Evolutionary conservation across 2,329 filamentous ascomycete genomes (phyloP).

Genomic region (Penicillium freii): DNA sequence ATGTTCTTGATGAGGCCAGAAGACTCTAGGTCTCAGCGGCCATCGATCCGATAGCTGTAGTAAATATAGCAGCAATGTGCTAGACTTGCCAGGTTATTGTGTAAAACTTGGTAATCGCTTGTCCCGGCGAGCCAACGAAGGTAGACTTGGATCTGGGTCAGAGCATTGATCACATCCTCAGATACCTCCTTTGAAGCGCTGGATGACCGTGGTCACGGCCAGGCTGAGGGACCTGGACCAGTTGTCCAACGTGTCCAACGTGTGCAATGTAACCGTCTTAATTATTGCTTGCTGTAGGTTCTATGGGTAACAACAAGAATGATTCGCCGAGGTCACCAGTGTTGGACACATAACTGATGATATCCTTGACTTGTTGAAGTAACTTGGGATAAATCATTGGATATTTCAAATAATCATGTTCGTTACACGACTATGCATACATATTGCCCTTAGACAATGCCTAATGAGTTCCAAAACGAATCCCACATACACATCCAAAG

Average conservation of each 20-base stretch:
- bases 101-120: background rate
- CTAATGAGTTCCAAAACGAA: background rate
- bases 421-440: background rate
- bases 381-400: background rate
- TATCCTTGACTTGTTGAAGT: background rate
- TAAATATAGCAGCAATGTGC: background rate
- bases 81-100: background rate
- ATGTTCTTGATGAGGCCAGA: background rate
- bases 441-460: background rate
- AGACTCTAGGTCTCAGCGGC: background rate
- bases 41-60: background rate
- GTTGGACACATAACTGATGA: background rate
- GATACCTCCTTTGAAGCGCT: background rate
- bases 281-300: background rate
- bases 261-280: background rate
- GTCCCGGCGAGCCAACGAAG: background rate
- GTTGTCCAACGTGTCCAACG: background rate
- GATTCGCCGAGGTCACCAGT: background rate
- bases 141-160: background rate
- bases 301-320: background rate
- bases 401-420: background rate
- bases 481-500: background rate
- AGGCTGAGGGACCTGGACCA: background rate
- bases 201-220: background rate
- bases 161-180: background rate